Conservation (phyloP, 2,329 filamentous ascomycete genomes). For the Neurospora sp. region DNA sequence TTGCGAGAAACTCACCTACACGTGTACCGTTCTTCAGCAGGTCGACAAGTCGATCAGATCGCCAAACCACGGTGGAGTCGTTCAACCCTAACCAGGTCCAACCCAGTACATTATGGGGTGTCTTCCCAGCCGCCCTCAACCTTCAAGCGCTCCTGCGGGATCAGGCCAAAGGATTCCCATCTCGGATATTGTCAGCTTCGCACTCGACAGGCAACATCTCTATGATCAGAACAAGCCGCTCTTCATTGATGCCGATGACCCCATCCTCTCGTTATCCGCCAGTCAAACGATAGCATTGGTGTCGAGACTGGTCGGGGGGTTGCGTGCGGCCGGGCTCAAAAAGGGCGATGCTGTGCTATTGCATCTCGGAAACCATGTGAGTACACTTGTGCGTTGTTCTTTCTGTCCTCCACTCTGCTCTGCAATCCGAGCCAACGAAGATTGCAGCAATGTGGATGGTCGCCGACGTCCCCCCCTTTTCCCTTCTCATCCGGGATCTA, state of each 20-base stretch:
- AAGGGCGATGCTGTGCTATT: slow-evolving; percentile 1
- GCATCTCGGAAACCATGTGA: slow-evolving; percentile 2
- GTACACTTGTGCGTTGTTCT: background rate
- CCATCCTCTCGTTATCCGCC: slow-evolving; percentile 1
- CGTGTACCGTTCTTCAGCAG: background rate
- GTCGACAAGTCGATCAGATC: background rate
- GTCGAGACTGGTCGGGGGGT: background rate
- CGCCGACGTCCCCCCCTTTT: background rate
- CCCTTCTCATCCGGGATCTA: background rate
- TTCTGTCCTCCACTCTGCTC: background rate
- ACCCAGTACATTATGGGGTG: background rate
- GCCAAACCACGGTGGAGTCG: background rate
- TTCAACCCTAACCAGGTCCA: background rate
- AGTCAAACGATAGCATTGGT: background rate
- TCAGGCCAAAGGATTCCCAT: background rate
- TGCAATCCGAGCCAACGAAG: background rate
- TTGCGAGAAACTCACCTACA: background rate
- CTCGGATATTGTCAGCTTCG: slow-evolving; percentile 3
- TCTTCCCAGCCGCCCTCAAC: background rate
- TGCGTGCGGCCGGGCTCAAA: slow-evolving; percentile 1
- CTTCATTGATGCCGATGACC: slow-evolving; percentile 3
- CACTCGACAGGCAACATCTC: background rate
- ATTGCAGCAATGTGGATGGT: background rate
- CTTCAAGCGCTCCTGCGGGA: background rate
- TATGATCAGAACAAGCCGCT: slow-evolving; percentile 2